Conservation (phyloP, 352 stramenopile genomes). For the Phytophthora sp. region DNA sequence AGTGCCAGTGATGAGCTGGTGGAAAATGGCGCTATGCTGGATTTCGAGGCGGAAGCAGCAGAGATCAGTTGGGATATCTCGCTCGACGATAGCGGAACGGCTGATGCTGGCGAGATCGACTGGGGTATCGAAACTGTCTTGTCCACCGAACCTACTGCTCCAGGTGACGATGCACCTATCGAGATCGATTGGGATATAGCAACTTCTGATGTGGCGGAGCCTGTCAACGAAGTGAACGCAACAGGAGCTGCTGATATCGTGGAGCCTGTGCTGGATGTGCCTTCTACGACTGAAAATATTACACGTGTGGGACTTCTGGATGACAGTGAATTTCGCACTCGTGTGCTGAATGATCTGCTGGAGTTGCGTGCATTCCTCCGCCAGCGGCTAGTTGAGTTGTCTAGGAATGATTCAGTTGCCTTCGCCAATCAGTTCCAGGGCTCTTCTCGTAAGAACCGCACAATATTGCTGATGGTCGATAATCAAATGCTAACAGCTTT, state of each 20-base stretch:
- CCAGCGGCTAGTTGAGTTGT: constrained; percentile 60
- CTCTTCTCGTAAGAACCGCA: constrained; percentile 48
- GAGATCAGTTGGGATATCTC: constrained; percentile 84
- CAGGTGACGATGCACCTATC: constrained; percentile 41
- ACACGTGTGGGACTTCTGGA: constrained; percentile 60
- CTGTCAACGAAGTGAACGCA: constrained; percentile 14
- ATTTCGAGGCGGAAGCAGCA: constrained; percentile 62
- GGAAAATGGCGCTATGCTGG: constrained; percentile 23
- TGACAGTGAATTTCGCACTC: constrained; percentile 63
- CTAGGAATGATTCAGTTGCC: constrained; percentile 51
- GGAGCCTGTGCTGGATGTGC: constrained; percentile 8
- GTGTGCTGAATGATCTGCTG: constrained; percentile 77
- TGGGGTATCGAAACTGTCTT: constrained; percentile 67
- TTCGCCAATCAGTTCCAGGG: constrained; percentile 83
- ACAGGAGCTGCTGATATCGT: constrained; percentile 11
- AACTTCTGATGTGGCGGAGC: constrained; percentile 46
- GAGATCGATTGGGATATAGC: constrained; percentile 85
- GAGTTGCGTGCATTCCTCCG: constrained; percentile 71
- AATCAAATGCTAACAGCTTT: constrained; percentile 13
- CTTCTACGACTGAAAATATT: constrained; percentile 13
- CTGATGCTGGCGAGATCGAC: constrained; percentile 53
- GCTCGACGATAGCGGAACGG: constrained; percentile 43
- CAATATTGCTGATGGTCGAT: neutral
- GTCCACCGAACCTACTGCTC: constrained; percentile 21
- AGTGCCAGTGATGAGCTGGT: constrained; percentile 47